Percentiles rank a stretch among this genome's conserved stretches.
These are phyloP conservation scores for Epichloe festucae DNA, from an alignment of 2,329 filamentous ascomycete genomes.

Conservation along the genomic window DNA sequence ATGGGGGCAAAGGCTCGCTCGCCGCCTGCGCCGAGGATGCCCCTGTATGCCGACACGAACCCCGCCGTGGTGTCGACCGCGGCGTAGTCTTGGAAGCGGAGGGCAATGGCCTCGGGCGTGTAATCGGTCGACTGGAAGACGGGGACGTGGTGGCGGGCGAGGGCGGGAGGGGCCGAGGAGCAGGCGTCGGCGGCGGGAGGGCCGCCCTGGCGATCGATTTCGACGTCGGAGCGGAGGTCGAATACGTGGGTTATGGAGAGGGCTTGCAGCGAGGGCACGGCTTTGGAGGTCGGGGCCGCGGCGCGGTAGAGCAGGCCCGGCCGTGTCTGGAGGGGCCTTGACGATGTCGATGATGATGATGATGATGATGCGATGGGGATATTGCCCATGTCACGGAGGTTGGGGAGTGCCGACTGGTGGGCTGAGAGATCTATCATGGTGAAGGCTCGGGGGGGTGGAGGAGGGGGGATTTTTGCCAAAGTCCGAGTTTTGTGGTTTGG, in stretches of 20 bases:
- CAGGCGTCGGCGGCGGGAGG: constrained; percentile 12
- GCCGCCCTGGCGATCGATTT: constrained; percentile 36
- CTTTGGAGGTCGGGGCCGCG: constrained; percentile 46
- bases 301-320: constrained; percentile 51
- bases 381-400: constrained; percentile 57
- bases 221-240: constrained; percentile 51
- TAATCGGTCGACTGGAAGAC: constrained; percentile 52
- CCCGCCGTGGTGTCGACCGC: constrained; percentile 36
- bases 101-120: constrained; percentile 47
- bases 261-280: constrained; percentile 34
- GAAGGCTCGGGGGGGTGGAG: too few relatives aligned
- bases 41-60: constrained; percentile 49
- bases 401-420: constrained; percentile 41
- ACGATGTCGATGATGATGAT: constrained; percentile 26
- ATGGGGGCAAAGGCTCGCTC: constrained; percentile 33
- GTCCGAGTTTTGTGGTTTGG: too few relatives aligned
- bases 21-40: constrained; percentile 43
- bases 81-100: constrained; percentile 48
- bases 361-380: constrained; percentile 30
- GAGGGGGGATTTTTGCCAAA: too few relatives aligned
- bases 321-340: constrained; percentile 31
- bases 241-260: constrained; percentile 53
- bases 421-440: constrained; percentile 18
- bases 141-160: constrained; percentile 43
- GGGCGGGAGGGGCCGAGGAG: constrained; percentile 3